phyloP scores from a whole-genome alignment of 2,329 filamentous ascomycete species.

The Fusarium pilosicola region DNA sequence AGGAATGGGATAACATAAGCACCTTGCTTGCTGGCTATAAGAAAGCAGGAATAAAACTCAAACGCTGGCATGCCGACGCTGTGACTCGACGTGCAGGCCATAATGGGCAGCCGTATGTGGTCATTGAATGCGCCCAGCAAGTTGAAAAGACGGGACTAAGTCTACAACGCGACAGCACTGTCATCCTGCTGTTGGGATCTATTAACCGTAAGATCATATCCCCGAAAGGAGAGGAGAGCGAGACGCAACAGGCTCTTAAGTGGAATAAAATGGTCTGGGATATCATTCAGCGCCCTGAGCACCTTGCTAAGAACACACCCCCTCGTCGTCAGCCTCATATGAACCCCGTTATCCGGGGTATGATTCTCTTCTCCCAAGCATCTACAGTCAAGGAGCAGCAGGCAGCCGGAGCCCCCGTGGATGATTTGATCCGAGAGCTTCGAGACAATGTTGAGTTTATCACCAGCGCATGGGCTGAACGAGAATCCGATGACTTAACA shows the following conservation, averaged over 20 bases:
- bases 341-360: constrained; percentile 45
- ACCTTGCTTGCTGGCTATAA: constrained; percentile 62
- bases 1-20: constrained; percentile 64
- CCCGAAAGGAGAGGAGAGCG: constrained; percentile 34
- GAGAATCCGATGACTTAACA: constrained; percentile 28
- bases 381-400: constrained; percentile 43
- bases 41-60: constrained; percentile 54
- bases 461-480: constrained; percentile 41
- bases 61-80: constrained; percentile 48
- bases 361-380: constrained; percentile 45
- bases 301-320: constrained; percentile 41
- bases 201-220: constrained; percentile 52
- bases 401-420: constrained; percentile 33
- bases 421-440: constrained; percentile 41
- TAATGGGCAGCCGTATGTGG: constrained; percentile 54
- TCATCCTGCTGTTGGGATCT: constrained; percentile 43
- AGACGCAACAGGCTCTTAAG: constrained; percentile 55
- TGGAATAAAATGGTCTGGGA: constrained; percentile 61
- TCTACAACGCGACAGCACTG: constrained; percentile 54
- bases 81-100: constrained; percentile 55
- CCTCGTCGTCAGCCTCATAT: constrained; percentile 38
- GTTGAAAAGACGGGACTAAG: constrained; percentile 57
- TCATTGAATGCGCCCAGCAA: constrained; percentile 63
- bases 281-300: constrained; percentile 57
- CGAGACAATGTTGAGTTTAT: constrained; percentile 46